Percentiles rank a stretch among this genome's conserved stretches.
Conservation (phyloP, 1,284 basidiomycete genomes). For the Tilletia indica region DNA sequence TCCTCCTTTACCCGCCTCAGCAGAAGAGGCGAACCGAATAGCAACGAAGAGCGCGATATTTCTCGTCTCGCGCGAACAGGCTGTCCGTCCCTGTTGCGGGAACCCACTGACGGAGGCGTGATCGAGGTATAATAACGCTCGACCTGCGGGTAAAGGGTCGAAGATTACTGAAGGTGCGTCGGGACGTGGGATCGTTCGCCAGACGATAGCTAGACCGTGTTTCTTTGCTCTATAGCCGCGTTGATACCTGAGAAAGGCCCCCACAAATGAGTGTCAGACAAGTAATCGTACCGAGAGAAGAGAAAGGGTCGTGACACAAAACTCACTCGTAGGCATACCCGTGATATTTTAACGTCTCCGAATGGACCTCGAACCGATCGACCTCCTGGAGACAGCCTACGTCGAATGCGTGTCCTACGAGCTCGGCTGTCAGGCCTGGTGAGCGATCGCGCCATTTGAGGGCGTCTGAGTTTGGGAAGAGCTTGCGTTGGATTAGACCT, state of each 20-base stretch:
- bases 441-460: conserved; percentile 55
- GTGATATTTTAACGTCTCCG: conserved; percentile 30
- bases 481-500: conserved; percentile 56
- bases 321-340: conserved; percentile 36
- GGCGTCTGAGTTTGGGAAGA: conserved; percentile 58
- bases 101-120: conserved; percentile 19
- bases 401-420: conserved; percentile 53
- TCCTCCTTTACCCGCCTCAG: background rate
- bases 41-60: conserved; percentile 48
- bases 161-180: background rate
- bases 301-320: background rate
- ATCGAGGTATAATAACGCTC: conserved; percentile 5
- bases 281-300: background rate
- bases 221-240: conserved; percentile 52
- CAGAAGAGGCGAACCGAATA: conserved; percentile 22
- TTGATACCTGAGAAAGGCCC: conserved; percentile 29
- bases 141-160: background rate
- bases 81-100: conserved; percentile 21
- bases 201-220: conserved; percentile 51
- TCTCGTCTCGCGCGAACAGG: conserved; percentile 34
- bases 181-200: conserved; percentile 27
- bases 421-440: conserved; percentile 39
- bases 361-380: conserved; percentile 54
- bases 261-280: background rate
- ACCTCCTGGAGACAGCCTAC: conserved; percentile 58